Percentiles rank a stretch among this genome's conserved stretches.
Evolutionary conservation across 169 alveolate species (phyloP).

Genomic region (Eimeria mitis): DNA sequence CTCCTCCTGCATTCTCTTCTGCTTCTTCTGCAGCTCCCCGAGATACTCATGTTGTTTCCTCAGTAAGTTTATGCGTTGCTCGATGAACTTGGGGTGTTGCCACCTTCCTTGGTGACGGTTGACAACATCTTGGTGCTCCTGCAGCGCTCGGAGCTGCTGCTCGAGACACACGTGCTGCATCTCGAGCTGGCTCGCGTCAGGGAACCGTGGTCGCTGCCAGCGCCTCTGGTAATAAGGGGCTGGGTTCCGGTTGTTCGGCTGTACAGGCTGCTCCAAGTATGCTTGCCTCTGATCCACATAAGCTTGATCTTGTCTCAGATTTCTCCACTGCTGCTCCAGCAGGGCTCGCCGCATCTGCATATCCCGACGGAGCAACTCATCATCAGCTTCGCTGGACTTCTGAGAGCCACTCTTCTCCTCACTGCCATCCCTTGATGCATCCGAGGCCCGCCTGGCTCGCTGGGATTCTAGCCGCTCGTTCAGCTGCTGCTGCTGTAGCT

Average conservation of each 20-base stretch:
- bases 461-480: not conserved
- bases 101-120: not conserved
- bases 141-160: not conserved
- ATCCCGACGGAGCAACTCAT: not conserved
- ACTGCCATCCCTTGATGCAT: not conserved
- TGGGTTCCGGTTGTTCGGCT: not conserved
- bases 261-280: not conserved
- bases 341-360: not conserved
- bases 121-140: not conserved
- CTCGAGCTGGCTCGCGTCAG: not conserved
- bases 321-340: not conserved
- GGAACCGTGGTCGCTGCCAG: not conserved
- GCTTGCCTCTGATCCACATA: not conserved
- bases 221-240: not conserved
- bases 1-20: too few relatives aligned
- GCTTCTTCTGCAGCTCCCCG: conserved; percentile 16
- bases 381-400: not conserved
- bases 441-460: not conserved
- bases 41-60: not conserved
- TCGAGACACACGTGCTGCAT: conserved; percentile 1
- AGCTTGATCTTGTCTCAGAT: not conserved
- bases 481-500: not conserved
- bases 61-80: not conserved
- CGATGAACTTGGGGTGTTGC: conserved; percentile 1
- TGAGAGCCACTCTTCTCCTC: not conserved